Percentiles rank a stretch among this genome's conserved stretches.
phyloP scores from a whole-genome alignment of 306 rosid genomes.

The peach (Prunus persica) region DNA sequence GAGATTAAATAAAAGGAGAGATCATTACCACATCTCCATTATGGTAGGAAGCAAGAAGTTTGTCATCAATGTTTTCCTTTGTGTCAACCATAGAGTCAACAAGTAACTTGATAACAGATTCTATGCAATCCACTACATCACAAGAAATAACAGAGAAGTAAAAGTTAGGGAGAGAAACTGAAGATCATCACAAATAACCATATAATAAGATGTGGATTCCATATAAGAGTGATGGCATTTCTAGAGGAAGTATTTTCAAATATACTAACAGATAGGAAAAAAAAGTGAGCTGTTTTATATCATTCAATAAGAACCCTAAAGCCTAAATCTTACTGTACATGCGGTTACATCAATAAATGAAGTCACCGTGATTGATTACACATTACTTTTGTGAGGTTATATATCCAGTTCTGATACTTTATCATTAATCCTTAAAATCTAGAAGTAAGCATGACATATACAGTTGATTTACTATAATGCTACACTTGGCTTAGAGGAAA shows the following conservation, averaged over 20 bases:
- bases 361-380: neutral
- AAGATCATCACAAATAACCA: neutral
- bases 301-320: neutral
- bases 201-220: neutral
- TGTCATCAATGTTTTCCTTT: slow-evolving; percentile 75
- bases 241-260: neutral
- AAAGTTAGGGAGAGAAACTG: slow-evolving; percentile 6
- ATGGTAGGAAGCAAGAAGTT: slow-evolving; percentile 47
- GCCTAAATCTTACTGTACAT: neutral
- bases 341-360: neutral
- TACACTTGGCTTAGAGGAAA: neutral
- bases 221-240: neutral
- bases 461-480: neutral
- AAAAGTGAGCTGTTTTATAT: neutral
- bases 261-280: neutral
- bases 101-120: slow-evolving; percentile 54
- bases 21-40: slow-evolving; percentile 43
- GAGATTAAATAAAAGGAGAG: neutral
- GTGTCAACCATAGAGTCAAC: slow-evolving; percentile 55
- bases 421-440: neutral
- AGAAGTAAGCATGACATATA: neutral
- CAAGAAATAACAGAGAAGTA: slow-evolving; percentile 16
- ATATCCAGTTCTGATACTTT: neutral
- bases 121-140: slow-evolving; percentile 39
- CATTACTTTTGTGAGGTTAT: neutral